Evolutionary conservation across 169 alveolate species (phyloP).

Genomic region (Cystoisospora suis): DNA sequence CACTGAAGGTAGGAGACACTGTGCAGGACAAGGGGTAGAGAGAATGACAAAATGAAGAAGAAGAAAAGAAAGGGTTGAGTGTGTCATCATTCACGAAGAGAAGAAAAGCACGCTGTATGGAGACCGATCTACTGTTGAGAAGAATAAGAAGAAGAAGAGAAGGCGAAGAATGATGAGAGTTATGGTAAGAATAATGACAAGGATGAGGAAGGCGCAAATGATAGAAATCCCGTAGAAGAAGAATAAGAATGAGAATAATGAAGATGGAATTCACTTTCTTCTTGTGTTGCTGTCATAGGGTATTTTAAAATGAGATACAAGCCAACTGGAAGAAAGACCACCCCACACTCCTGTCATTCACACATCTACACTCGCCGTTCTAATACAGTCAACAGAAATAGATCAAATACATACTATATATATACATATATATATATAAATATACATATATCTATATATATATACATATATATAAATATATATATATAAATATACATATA

Average conservation of each 20-base stretch:
- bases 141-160: not conserved
- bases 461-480: not conserved
- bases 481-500: not conserved
- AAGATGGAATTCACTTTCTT: not conserved
- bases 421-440: not conserved
- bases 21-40: too few species aligned
- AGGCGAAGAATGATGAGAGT: not conserved
- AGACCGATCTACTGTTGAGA: not conserved
- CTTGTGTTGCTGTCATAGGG: not conserved
- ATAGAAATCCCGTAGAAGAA: not conserved
- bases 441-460: not conserved
- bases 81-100: not conserved
- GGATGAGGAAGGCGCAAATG: not conserved
- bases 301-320: not conserved
- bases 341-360: not conserved
- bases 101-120: not conserved
- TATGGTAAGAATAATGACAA: not conserved
- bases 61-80: not conserved
- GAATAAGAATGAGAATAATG: not conserved
- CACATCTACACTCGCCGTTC: not conserved
- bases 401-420: not conserved
- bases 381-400: not conserved
- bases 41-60: not conserved
- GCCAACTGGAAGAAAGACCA: not conserved
- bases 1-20: too few species aligned